These are phyloP conservation scores for Saccharomyces uvarum DNA, from an alignment of 1,139 yeast species.

Conservation along the genomic window DNA sequence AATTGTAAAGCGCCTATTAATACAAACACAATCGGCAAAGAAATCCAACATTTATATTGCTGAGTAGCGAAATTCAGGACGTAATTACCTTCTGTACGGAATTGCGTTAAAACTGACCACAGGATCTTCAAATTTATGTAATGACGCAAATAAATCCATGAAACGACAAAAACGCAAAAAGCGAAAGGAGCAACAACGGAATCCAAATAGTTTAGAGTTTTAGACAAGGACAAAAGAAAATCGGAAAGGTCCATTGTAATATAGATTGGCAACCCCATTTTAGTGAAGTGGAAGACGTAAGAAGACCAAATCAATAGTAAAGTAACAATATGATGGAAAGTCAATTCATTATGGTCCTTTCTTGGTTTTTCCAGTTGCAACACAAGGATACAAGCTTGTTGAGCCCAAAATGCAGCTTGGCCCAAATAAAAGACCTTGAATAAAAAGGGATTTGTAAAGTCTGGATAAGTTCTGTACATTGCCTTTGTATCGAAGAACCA, in stretches of 20 bases:
- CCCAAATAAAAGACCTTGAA: slow-evolving; percentile 76
- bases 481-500: slow-evolving; percentile 82
- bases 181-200: slow-evolving; percentile 55
- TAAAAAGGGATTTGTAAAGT: slow-evolving; percentile 55
- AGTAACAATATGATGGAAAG: slow-evolving; percentile 84
- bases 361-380: slow-evolving; percentile 87
- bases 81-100: slow-evolving; percentile 70
- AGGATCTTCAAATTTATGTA: slow-evolving; percentile 67
- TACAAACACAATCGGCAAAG: slow-evolving; percentile 76
- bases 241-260: slow-evolving; percentile 93
- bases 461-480: slow-evolving; percentile 77
- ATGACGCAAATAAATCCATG: slow-evolving; percentile 84
- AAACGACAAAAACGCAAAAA: slow-evolving; percentile 53
- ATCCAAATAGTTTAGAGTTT: slow-evolving; percentile 72
- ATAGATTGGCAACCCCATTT: slow-evolving; percentile 85
- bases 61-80: slow-evolving; percentile 77
- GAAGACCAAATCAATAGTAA: slow-evolving; percentile 76
- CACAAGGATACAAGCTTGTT: slow-evolving; percentile 71
- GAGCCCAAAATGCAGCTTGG: slow-evolving; percentile 95
- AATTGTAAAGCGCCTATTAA: slow-evolving; percentile 71
- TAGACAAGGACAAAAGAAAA: slow-evolving; percentile 73
- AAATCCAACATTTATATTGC: slow-evolving; percentile 89
- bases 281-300: slow-evolving; percentile 85
- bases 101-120: slow-evolving; percentile 81
- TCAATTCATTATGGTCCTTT: slow-evolving; percentile 80